Percentiles rank a stretch among this genome's conserved stretches.
These are phyloP conservation scores for Microthlaspi erraticum DNA, from an alignment of 345 rosid genomes.

Conservation along the genomic window DNA sequence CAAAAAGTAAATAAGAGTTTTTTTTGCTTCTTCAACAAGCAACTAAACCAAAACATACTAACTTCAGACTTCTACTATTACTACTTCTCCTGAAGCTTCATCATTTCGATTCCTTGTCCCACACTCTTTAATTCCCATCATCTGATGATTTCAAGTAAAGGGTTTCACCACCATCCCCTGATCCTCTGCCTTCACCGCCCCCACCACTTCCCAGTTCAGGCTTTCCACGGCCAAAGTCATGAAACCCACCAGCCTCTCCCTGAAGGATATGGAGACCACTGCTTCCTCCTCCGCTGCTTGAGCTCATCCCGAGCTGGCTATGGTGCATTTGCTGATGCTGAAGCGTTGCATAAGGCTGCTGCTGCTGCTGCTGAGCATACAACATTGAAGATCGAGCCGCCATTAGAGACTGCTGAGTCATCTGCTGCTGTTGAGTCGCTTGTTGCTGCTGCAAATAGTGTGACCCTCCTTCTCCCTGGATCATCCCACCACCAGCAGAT, in stretches of 20 bases:
- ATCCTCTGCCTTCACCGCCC: conserved; percentile 79
- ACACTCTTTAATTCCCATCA: conserved; percentile 67
- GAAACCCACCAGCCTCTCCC: conserved; percentile 61
- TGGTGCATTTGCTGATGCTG: conserved; percentile 94
- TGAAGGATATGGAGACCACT: conserved; percentile 55
- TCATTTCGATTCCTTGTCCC: conserved; percentile 34
- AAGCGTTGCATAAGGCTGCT: conserved; percentile 64
- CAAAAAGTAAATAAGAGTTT: conserved; percentile 26
- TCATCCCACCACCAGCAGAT: conserved; percentile 62
- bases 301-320: conserved; percentile 89
- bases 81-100: conserved; percentile 33
- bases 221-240: conserved; percentile 85
- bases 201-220: conserved; percentile 79
- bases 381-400: conserved; percentile 91
- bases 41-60: conserved; percentile 34
- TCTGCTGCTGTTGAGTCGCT: conserved; percentile 81
- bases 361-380: conserved; percentile 70
- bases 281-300: conserved; percentile 71
- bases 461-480: conserved; percentile 74
- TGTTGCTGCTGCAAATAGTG: conserved; percentile 97
- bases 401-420: conserved; percentile 89
- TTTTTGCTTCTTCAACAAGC: conserved; percentile 37
- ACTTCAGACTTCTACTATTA: conserved; percentile 39
- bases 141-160: conserved; percentile 82
- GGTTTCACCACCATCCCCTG: conserved; percentile 87